Evolutionary conservation across 306 rosid species (phyloP).

Genomic region (Lupinus albus): DNA sequence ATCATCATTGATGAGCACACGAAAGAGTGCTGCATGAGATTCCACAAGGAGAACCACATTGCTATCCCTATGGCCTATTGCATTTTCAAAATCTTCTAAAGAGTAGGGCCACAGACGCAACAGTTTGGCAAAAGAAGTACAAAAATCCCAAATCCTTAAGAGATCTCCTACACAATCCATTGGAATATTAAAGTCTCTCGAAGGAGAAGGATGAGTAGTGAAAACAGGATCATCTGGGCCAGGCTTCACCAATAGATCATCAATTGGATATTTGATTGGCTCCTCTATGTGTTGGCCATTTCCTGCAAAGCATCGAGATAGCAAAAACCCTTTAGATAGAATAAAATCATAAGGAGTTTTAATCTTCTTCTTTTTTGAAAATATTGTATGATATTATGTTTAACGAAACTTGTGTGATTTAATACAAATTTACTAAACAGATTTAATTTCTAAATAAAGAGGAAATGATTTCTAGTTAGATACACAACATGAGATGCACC

Average conservation of each 20-base stretch:
- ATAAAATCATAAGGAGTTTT: slow-evolving; percentile 20
- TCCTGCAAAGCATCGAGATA: slow-evolving; percentile 50
- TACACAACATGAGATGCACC: slow-evolving; percentile 6
- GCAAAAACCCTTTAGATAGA: slow-evolving; percentile 25
- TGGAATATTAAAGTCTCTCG: slow-evolving; percentile 73
- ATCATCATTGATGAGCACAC: slow-evolving; percentile 68
- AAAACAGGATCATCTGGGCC: slow-evolving; percentile 76
- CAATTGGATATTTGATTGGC: slow-evolving; percentile 83
- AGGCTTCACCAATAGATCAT: slow-evolving; percentile 83
- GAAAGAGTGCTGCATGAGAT: slow-evolving; percentile 80
- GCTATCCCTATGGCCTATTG: slow-evolving; percentile 79
- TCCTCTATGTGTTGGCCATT: slow-evolving; percentile 51
- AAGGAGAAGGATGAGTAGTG: slow-evolving; percentile 70
- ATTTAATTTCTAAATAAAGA: slow-evolving; percentile 14
- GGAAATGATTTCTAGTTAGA: slow-evolving; percentile 24
- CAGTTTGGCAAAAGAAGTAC: slow-evolving; percentile 69
- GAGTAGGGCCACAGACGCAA: slow-evolving; percentile 77
- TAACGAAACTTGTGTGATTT: slow-evolving; percentile 3
- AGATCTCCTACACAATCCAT: slow-evolving; percentile 79
- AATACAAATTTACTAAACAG: background rate
- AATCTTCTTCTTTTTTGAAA: background rate
- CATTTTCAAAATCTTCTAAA: slow-evolving; percentile 85
- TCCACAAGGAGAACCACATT: slow-evolving; percentile 80
- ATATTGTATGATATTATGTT: background rate
- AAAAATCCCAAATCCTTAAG: slow-evolving; percentile 92